phyloP scores from a whole-genome alignment of 352 stramenopile genomes.

The Aphanomyces invadans region DNA sequence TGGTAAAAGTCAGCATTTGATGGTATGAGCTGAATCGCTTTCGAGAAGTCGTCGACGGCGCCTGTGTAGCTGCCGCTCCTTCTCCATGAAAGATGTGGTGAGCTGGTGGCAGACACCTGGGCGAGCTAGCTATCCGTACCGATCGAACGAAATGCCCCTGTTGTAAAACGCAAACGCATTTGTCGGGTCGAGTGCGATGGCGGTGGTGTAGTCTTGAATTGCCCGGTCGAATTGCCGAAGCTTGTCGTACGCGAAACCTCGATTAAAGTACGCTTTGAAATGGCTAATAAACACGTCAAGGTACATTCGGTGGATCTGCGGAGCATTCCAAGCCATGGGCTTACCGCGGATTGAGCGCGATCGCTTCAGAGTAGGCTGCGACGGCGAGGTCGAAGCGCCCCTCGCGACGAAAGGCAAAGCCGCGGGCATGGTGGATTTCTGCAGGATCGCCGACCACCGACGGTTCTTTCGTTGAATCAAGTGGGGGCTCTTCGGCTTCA shows the following conservation, averaged over 20 bases:
- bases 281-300: constrained; percentile 29
- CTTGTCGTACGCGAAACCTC: constrained; percentile 81
- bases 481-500: background rate
- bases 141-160: constrained; percentile 74
- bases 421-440: constrained; percentile 49
- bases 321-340: background rate
- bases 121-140: constrained; percentile 27
- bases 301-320: no score
- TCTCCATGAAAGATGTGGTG: no score
- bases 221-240: constrained; percentile 62
- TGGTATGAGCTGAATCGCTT: constrained; percentile 65
- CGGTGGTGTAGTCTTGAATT: constrained; percentile 68
- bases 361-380: constrained; percentile 66
- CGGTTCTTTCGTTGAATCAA: background rate
- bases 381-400: constrained; percentile 75
- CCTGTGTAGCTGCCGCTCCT: constrained; percentile 70
- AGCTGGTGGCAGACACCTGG: constrained; percentile 26
- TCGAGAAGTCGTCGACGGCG: constrained; percentile 76
- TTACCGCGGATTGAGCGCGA: constrained; percentile 46
- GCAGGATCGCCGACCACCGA: constrained; percentile 28
- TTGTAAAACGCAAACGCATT: constrained; percentile 82
- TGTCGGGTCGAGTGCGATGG: constrained; percentile 51
- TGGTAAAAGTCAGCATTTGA: constrained; percentile 76
- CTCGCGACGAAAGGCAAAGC: constrained; percentile 68
- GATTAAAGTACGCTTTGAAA: constrained; percentile 88